These are phyloP conservation scores for Fabrea salina DNA, from an alignment of 169 alveolate species.

Conservation along the genomic window DNA sequence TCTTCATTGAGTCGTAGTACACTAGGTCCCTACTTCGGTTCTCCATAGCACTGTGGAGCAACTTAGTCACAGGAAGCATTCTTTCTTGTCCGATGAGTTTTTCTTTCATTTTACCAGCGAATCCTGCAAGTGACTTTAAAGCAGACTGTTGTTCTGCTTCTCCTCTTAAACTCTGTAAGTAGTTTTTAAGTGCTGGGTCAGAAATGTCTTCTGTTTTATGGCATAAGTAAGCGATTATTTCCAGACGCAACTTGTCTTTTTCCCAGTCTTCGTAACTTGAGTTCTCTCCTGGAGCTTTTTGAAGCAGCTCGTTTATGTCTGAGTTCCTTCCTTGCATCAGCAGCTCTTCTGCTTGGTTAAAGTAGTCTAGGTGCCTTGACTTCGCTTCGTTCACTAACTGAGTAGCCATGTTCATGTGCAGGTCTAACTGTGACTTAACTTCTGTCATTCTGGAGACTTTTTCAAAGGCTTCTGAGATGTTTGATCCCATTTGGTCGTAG, in stretches of 20 bases:
- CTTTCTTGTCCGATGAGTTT: background rate
- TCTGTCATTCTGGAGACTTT: background rate
- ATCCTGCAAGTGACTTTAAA: background rate
- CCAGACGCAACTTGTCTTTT: background rate
- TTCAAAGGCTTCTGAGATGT: background rate
- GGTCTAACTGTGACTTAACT: background rate
- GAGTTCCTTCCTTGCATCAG: background rate
- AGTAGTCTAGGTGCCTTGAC: background rate
- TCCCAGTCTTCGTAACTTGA: background rate
- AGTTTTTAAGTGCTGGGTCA: background rate
- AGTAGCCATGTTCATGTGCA: conserved; percentile 17
- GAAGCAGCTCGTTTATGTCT: background rate
- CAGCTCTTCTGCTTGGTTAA: background rate
- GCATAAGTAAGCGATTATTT: background rate
- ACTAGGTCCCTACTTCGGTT: background rate
- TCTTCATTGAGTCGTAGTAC: background rate
- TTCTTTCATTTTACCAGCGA: background rate
- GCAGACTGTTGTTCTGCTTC: background rate
- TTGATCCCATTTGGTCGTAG: background rate
- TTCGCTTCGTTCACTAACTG: background rate
- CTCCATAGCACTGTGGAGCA: background rate
- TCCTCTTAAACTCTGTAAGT: background rate
- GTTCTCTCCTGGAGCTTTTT: background rate
- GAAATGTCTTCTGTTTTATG: background rate
- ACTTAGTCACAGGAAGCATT: background rate